Conservation (phyloP, 2,329 filamentous ascomycete species). For the Aureobasidium sp. region DNA sequence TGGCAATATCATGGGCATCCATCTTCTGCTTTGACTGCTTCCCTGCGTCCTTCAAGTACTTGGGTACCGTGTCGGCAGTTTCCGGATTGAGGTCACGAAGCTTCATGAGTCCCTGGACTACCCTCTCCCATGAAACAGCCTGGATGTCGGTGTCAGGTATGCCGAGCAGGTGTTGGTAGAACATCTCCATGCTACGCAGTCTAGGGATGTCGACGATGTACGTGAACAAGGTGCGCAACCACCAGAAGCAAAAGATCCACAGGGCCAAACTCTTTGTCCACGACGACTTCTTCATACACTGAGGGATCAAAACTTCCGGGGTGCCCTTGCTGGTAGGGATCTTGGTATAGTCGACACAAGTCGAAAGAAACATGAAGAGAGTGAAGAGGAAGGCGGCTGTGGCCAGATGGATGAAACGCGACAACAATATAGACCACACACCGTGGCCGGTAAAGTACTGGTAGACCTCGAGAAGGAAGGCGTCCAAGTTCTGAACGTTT, state of each 20-base stretch:
- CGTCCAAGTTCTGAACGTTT: conserved; percentile 81
- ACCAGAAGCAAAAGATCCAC: conserved; percentile 80
- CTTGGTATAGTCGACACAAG: conserved; percentile 74
- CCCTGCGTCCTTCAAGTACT: conserved; percentile 12
- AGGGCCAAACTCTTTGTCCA: conserved; percentile 66
- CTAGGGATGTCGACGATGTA: conserved; percentile 65
- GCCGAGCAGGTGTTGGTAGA: conserved; percentile 72
- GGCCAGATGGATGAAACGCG: conserved; percentile 61
- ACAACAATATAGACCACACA: conserved; percentile 73
- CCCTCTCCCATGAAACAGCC: conserved; percentile 86
- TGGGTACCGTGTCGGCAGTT: conserved; percentile 37
- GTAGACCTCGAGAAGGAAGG: conserved; percentile 78
- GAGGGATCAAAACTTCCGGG: conserved; percentile 55
- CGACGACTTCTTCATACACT: conserved; percentile 68
- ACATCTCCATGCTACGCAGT: conserved; percentile 70
- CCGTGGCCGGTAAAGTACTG: conserved; percentile 77
- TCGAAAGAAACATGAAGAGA: conserved; percentile 73
- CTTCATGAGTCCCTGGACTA: conserved; percentile 76
- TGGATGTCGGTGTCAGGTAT: conserved; percentile 84
- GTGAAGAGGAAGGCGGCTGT: conserved; percentile 75
- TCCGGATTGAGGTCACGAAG: conserved; percentile 79
- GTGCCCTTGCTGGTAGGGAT: conserved; percentile 57
- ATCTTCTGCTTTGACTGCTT: conserved; percentile 81
- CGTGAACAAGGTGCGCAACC: conserved; percentile 69
- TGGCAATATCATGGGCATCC: conserved; percentile 94